A percentile compares a stretch with the other conserved stretches of the same genome.
phyloP scores from a whole-genome alignment of 2,329 filamentous ascomycete genomes.

The Talaromyces islandicus region DNA sequence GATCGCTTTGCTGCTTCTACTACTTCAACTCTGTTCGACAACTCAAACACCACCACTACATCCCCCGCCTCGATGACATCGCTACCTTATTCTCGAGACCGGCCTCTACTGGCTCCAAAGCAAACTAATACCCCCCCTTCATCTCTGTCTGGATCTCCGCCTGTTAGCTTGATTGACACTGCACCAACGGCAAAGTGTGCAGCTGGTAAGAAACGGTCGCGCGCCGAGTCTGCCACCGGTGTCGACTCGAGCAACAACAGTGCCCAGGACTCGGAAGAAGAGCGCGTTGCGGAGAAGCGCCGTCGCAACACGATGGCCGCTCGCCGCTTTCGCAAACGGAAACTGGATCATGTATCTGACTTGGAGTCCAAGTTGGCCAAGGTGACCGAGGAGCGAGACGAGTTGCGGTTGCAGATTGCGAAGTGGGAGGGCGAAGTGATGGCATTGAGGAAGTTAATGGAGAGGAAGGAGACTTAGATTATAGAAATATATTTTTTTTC shows the following conservation, averaged over 20 bases:
- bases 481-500: not conserved
- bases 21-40: not conserved
- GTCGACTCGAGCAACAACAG: slow-evolving; percentile 10
- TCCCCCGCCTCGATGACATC: slow-evolving; percentile 4
- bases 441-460: slow-evolving; percentile 22
- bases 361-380: slow-evolving; percentile 28
- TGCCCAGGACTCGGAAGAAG: slow-evolving; percentile 11
- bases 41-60: not conserved
- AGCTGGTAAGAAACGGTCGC: slow-evolving; percentile 6
- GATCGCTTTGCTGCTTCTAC: slow-evolving; percentile 6
- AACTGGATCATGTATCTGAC: slow-evolving; percentile 25
- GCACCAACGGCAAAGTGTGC: not conserved
- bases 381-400: slow-evolving; percentile 28
- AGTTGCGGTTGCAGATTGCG: slow-evolving; percentile 28
- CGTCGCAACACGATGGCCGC: slow-evolving; percentile 31
- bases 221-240: not conserved
- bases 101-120: slow-evolving; percentile 9
- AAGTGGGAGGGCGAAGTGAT: slow-evolving; percentile 32
- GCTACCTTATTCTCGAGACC: slow-evolving; percentile 2
- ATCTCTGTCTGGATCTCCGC: not conserved
- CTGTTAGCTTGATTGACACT: slow-evolving; percentile 3
- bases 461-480: slow-evolving; percentile 9
- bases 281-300: slow-evolving; percentile 22
- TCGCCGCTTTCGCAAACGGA: slow-evolving; percentile 30
- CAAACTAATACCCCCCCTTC: slow-evolving; percentile 4